Percentiles rank a stretch among this genome's conserved stretches.
Evolutionary conservation across 1,284 basidiomycete genomes (phyloP).

Genomic region (Melanopsichium pennsylvanicum): DNA sequence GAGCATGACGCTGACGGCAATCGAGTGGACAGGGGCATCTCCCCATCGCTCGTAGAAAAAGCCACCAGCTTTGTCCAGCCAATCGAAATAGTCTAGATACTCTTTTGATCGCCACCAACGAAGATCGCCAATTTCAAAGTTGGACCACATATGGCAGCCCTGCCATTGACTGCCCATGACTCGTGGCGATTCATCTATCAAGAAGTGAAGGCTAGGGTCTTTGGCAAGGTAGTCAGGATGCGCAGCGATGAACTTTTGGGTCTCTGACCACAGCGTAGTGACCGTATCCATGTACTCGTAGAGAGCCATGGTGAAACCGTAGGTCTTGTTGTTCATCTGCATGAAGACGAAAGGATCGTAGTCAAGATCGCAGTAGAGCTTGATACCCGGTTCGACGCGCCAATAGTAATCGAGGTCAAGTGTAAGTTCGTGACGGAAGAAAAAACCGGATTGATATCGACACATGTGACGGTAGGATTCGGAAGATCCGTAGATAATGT

Average conservation of each 20-base stretch:
- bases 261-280: conserved; percentile 77
- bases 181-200: conserved; percentile 77
- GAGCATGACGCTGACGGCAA: conserved; percentile 59
- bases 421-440: conserved; percentile 68
- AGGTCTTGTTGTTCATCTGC: conserved; percentile 77
- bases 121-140: conserved; percentile 74
- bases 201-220: conserved; percentile 77
- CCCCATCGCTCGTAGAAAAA: conserved; percentile 75
- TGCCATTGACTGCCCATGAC: conserved; percentile 70
- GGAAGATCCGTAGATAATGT: conserved; percentile 83
- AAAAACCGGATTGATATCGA: conserved; percentile 89
- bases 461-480: conserved; percentile 73
- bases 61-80: conserved; percentile 81
- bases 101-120: conserved; percentile 81
- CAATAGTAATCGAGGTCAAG: conserved; percentile 90
- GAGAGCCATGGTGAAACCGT: conserved; percentile 81
- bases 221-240: conserved; percentile 77
- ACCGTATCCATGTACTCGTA: conserved; percentile 82
- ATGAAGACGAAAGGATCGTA: conserved; percentile 89
- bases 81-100: conserved; percentile 80
- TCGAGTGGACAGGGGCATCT: conserved; percentile 74
- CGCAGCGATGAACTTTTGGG: conserved; percentile 75
- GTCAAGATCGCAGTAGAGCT: conserved; percentile 78
- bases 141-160: conserved; percentile 77
- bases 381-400: conserved; percentile 81